Conservation (phyloP, 2,329 filamentous ascomycete genomes). For the Aplosporella prunicola region DNA sequence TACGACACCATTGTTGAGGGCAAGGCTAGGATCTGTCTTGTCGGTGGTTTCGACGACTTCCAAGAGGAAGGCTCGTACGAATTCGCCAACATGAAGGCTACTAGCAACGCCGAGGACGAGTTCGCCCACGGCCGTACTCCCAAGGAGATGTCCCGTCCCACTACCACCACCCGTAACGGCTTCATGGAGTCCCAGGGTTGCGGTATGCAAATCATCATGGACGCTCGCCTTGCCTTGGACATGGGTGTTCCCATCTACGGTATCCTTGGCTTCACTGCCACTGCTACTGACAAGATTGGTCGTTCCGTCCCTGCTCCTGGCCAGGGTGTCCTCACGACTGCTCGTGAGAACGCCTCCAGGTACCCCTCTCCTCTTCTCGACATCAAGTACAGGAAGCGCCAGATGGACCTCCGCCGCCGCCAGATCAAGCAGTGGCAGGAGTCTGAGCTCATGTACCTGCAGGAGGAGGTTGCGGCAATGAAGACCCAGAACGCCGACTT, state of each 20-base stretch:
- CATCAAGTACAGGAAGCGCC: conserved; percentile 92
- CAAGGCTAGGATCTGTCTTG: conserved; percentile 94
- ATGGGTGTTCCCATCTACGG: conserved; percentile 99
- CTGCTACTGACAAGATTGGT: conserved; percentile 97
- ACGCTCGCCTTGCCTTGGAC: conserved; percentile 84
- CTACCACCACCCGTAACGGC: conserved; percentile 90
- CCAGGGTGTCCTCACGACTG: conserved; percentile 91
- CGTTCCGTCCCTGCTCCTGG: conserved; percentile 94
- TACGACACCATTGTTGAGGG: conserved; percentile 98
- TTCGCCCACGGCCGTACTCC: conserved; percentile 92
- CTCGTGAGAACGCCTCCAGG: conserved; percentile 80
- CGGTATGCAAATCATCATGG: conserved; percentile 98
- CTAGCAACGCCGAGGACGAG: conserved; percentile 94
- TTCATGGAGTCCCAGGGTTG: conserved; percentile 99
- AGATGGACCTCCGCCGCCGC: conserved; percentile 86
- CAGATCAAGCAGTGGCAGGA: conserved; percentile 97
- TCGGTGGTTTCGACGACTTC: conserved; percentile 98
- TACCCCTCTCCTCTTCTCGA: conserved; percentile 94
- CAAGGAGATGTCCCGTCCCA: conserved; percentile 94
- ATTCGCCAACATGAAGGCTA: conserved; percentile 99
- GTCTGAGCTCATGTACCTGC: conserved; percentile 82
- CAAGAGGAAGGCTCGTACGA: conserved; percentile 98
- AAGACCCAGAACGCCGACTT: conserved; percentile 64
- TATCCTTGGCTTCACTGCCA: conserved; percentile 85
- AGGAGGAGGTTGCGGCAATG: conserved; percentile 87